A percentile compares a stretch with the other conserved stretches of the same genome.
These are phyloP conservation scores for Simmondsia chinensis DNA, from an alignment of 148 eudicot genomes.

Conservation along the genomic window DNA sequence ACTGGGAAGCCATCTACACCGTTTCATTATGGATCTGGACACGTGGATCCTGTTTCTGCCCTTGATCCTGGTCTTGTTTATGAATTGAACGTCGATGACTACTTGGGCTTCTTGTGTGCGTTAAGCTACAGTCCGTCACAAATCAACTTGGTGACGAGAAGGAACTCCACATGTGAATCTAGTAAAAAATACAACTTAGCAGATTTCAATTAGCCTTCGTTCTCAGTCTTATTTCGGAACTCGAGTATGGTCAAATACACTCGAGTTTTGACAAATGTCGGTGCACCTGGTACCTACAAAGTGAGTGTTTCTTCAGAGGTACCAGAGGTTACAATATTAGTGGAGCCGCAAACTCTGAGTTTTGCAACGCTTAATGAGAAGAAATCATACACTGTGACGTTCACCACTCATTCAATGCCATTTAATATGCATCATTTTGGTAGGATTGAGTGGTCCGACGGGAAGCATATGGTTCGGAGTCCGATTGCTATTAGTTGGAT, in stretches of 20 bases:
- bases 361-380: slow-evolving; percentile 57
- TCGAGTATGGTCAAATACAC: slow-evolving; percentile 31
- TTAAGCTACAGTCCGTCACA: slow-evolving; percentile 36
- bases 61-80: slow-evolving; percentile 53
- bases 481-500: slow-evolving; percentile 75
- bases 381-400: slow-evolving; percentile 61
- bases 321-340: slow-evolving; percentile 47
- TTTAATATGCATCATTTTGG: slow-evolving; percentile 40
- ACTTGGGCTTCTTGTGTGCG: slow-evolving; percentile 46
- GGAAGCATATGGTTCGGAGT: slow-evolving; percentile 76
- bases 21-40: slow-evolving; percentile 55
- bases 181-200: slow-evolving; percentile 22
- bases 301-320: slow-evolving; percentile 29
- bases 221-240: slow-evolving; percentile 26
- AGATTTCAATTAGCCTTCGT: slow-evolving; percentile 58
- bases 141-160: slow-evolving; percentile 30
- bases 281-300: slow-evolving; percentile 54
- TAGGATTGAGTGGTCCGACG: slow-evolving; percentile 78
- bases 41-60: slow-evolving; percentile 54
- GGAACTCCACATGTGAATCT: slow-evolving; percentile 29
- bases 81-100: slow-evolving; percentile 36
- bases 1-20: slow-evolving; percentile 52
- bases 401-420: slow-evolving; percentile 42
- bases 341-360: slow-evolving; percentile 50
- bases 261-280: slow-evolving; percentile 77